Evolutionary conservation across 2,329 filamentous ascomycete genomes (phyloP).

Genomic region (Tolypocladium sp.): DNA sequence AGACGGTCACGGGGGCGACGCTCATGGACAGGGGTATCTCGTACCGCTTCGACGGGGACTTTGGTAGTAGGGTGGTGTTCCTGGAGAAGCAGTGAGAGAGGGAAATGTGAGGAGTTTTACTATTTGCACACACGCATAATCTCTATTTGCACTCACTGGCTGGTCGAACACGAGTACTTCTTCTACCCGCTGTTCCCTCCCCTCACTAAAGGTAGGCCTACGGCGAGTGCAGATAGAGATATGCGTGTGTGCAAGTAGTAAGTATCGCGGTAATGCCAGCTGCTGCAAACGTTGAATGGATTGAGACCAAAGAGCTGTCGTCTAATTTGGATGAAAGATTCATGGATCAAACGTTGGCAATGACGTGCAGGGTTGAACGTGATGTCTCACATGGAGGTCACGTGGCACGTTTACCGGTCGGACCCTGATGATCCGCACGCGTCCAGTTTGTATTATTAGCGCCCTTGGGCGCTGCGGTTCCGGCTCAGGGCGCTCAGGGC

Average conservation of each 20-base stretch:
- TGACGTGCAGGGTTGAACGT: neutral
- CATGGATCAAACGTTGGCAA: neutral
- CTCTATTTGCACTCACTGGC: no score
- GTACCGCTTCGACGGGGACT: constrained; percentile 40
- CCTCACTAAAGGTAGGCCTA: no score
- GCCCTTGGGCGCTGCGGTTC: neutral
- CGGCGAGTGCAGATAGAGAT: no score
- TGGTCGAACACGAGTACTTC: no score
- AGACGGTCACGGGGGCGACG: constrained; percentile 45
- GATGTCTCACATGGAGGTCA: neutral
- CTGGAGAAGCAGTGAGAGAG: constrained; percentile 31
- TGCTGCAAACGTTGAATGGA: neutral
- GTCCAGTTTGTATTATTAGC: neutral
- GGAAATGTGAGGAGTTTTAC: no score
- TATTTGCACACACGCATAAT: no score
- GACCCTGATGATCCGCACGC: neutral
- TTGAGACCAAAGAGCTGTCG: neutral
- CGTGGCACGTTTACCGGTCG: neutral
- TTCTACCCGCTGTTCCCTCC: no score
- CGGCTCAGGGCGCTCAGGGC: neutral
- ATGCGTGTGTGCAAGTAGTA: no score
- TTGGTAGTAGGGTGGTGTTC: constrained; percentile 47
- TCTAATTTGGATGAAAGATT: neutral
- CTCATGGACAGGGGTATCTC: constrained; percentile 55
- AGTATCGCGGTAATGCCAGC: no score